Conservation (phyloP, 495 filamentous ascomycete genomes). For the Ascobolus immersus region DNA sequence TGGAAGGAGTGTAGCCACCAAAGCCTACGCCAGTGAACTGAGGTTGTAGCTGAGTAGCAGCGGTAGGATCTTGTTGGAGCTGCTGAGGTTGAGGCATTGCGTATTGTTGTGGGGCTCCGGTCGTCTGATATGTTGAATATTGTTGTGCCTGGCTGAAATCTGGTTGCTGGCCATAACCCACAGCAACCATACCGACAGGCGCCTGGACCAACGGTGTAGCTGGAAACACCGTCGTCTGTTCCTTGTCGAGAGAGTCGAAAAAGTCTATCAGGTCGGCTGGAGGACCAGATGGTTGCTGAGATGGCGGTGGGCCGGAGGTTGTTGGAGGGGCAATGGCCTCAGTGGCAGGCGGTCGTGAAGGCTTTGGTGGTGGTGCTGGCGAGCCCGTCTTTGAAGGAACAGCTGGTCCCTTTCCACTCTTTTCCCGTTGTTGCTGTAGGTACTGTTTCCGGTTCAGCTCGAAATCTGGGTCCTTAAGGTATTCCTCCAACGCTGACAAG, state of each 20-base stretch:
- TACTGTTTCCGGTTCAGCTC: constrained; percentile 85
- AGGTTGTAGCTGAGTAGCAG: constrained; percentile 26
- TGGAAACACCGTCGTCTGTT: constrained; percentile 47
- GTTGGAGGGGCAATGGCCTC: constrained; percentile 9
- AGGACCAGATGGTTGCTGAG: constrained; percentile 11
- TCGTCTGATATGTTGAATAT: too few relatives aligned
- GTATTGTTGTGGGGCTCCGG: constrained; percentile 14
- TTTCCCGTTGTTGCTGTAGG: constrained; percentile 57
- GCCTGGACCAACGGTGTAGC: constrained; percentile 17
- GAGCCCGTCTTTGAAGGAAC: constrained; percentile 4
- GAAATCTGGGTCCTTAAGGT: constrained; percentile 86
- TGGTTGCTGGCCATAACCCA: constrained; percentile 2
- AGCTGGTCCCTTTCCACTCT: constrained; percentile 30
- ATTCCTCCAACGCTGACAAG: constrained; percentile 72
- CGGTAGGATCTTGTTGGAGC: constrained; percentile 20
- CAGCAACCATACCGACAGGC: constrained; percentile 14
- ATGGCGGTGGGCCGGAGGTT: constrained; percentile 10
- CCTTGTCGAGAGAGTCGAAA: constrained; percentile 89
- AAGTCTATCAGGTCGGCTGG: constrained; percentile 72
- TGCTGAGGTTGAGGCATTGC: constrained; percentile 17
- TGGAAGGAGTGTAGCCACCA: constrained; percentile 55
- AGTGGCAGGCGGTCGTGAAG: too few relatives aligned
- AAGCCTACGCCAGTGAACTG: constrained; percentile 62
- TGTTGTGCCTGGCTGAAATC: constrained; percentile 16
- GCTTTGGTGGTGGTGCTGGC: constrained; percentile 10